Base-by-base conservation (phyloP, 2,329 filamentous ascomycete genomes). In the Penicillium sp. region DNA sequence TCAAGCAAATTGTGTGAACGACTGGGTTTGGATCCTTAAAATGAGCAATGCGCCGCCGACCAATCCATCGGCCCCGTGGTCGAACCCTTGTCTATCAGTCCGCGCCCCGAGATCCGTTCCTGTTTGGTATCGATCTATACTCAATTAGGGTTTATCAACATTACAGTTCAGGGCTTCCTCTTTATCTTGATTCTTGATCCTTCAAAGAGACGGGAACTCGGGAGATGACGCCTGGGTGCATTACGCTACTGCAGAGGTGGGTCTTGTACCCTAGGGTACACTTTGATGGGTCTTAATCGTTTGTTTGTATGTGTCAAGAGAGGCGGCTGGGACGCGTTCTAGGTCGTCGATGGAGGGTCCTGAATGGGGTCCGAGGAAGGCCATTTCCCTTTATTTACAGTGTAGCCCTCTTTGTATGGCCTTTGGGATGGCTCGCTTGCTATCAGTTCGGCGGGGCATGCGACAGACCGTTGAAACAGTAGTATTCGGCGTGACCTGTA, bases 11-110 rank as follows among this genome's bases (percentile, higher is more conserved):
- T 38, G 15, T n/a, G 18, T 42, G 12, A 2, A 42, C 2, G 23
- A n/a, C 21, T 24, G 15, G 24, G 24, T 6, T 26, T 2, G 18
- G 24, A 15, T 9, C 3, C 23, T 13, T 6, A 18, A 29, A 31
- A 10, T 29, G 23, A 31, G 12, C 7, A 13, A 45, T 44, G 24
- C 42, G 18, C 18, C 28, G 28, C 28, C 13, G 15, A n/a, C 57
- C 58, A 61, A 59, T 58, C 50, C 45, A 42, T 49, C 16, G 24
- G 26, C 54, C 58, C 46, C 57, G 58, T 61, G 58, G 47, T 10
- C 31, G 31, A 15, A 45, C 21, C 42, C 42, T 39, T 29, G 47
- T 9, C 42, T 41, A n/a, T 16, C 28, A 16, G 38, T 18, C 42
- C 42, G 31, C 43, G 23, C 26, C 21, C 41, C 26, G 18, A 23